These are phyloP conservation scores for Linnemannia schmuckeri DNA, from an alignment of 192 early-diverging fungal genomes.

Conservation along the genomic window DNA sequence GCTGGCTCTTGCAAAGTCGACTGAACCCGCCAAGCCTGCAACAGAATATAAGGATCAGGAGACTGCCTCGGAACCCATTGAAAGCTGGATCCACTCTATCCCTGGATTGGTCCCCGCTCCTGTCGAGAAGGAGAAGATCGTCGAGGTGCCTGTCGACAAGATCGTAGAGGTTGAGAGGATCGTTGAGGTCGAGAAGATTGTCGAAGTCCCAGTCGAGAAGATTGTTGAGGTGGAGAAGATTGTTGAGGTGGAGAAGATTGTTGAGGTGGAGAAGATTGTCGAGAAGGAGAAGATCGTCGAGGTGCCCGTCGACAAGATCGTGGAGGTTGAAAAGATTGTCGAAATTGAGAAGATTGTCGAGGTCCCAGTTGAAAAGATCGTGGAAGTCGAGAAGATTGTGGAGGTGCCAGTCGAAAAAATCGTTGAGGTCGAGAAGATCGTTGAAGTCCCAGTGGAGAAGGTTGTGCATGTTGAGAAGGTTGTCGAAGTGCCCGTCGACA, in stretches of 20 bases:
- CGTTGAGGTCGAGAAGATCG: neutral
- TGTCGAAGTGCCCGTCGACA: neutral
- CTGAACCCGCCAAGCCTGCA: slow-evolving; percentile 16
- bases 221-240: slow-evolving; percentile 8
- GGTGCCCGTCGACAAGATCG: neutral
- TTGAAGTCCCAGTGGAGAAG: neutral
- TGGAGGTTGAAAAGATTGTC: neutral
- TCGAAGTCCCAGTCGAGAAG: neutral
- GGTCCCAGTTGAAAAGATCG: neutral
- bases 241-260: neutral
- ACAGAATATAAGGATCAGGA: slow-evolving; percentile 51
- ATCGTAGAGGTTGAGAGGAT: neutral
- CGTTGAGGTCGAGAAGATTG: neutral
- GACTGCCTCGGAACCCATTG: slow-evolving; percentile 47
- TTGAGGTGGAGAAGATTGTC: neutral
- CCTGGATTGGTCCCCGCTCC: slow-evolving; percentile 28
- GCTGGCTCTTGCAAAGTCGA: slow-evolving; percentile 43
- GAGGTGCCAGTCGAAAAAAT: neutral
- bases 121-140: neutral
- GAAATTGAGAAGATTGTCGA: neutral
- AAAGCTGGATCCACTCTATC: slow-evolving; percentile 54
- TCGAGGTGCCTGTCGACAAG: neutral
- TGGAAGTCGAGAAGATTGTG: neutral
- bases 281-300: neutral
- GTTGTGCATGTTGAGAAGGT: neutral